Percentiles rank a stretch among this genome's conserved stretches.
Evolutionary conservation across 495 filamentous ascomycete genomes (phyloP).

Genomic region (Trichoderma asperelloides): DNA sequence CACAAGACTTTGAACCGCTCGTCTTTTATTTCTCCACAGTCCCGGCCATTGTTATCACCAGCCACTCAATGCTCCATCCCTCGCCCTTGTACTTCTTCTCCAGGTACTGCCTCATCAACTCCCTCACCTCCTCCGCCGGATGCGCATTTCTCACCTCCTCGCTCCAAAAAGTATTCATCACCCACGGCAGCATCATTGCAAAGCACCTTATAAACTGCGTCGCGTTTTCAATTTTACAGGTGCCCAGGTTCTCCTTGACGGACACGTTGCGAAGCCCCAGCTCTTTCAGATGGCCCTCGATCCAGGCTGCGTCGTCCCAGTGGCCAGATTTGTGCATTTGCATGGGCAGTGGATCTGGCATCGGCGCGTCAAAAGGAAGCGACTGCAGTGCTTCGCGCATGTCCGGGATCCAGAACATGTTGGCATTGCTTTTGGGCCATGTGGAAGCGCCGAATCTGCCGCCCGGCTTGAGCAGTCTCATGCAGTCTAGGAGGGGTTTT

Average conservation of each 20-base stretch:
- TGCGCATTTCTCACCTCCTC: constrained; percentile 28
- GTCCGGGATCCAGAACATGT: constrained; percentile 22
- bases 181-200: constrained; percentile 29
- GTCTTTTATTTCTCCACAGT: neutral
- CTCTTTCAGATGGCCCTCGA: constrained; percentile 21
- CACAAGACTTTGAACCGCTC: neutral
- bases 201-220: constrained; percentile 23
- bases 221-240: constrained; percentile 20
- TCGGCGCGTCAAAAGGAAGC: constrained; percentile 31
- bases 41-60: neutral
- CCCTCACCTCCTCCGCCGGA: constrained; percentile 23
- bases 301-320: constrained; percentile 29
- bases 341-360: constrained; percentile 18
- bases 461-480: constrained; percentile 30
- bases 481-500: constrained; percentile 22
- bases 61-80: constrained; percentile 20
- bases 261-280: constrained; percentile 27
- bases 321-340: constrained; percentile 24
- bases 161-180: constrained; percentile 26
- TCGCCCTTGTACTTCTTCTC: constrained; percentile 26
- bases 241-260: constrained; percentile 21
- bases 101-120: constrained; percentile 23
- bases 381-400: constrained; percentile 24
- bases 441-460: constrained; percentile 31
- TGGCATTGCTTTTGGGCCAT: constrained; percentile 21